These are phyloP conservation scores for Trichosporon sp. DNA, from an alignment of 1,284 basidiomycete genomes.

Conservation along the genomic window DNA sequence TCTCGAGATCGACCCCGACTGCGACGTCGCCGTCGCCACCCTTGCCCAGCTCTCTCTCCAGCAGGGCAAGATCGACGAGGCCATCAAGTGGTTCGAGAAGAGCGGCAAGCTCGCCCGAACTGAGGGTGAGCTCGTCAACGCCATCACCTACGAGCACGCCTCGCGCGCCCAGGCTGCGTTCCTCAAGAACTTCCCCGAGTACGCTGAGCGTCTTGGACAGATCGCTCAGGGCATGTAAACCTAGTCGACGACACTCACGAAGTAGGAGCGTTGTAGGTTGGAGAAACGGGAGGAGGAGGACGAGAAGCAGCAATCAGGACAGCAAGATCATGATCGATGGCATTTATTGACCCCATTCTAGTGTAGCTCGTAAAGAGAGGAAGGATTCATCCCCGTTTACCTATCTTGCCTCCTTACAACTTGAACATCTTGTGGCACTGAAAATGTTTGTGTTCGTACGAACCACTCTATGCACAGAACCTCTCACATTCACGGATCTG, in stretches of 20 bases:
- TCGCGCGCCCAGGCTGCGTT: conserved; percentile 79
- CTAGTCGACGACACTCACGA: conserved; percentile 4
- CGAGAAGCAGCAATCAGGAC: too few relatives aligned
- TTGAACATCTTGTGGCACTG: conserved; percentile 9
- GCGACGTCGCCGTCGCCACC: conserved; percentile 94
- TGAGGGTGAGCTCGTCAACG: conserved; percentile 85
- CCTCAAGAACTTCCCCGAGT: conserved; percentile 75
- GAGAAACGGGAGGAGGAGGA: too few relatives aligned
- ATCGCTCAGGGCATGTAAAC: conserved; percentile 53
- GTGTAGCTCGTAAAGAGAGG: conserved; percentile 17
- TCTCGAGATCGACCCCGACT: conserved; percentile 82
- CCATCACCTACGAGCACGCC: conserved; percentile 77
- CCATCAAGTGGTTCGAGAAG: conserved; percentile 83
- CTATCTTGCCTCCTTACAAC: not conserved
- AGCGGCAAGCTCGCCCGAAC: conserved; percentile 85
- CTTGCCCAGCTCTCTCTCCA: conserved; percentile 92
- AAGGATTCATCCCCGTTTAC: conserved; percentile 8
- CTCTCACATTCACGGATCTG: not conserved
- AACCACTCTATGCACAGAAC: conserved; percentile 1
- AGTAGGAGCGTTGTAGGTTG: not conserved
- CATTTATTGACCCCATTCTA: not conserved
- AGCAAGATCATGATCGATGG: too few relatives aligned
- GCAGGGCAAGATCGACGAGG: conserved; percentile 84
- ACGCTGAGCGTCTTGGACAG: conserved; percentile 62
- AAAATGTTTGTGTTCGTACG: not conserved